These are phyloP conservation scores for Circinella minor DNA, from an alignment of 371 early-diverging fungal species.

Conservation along the genomic window DNA sequence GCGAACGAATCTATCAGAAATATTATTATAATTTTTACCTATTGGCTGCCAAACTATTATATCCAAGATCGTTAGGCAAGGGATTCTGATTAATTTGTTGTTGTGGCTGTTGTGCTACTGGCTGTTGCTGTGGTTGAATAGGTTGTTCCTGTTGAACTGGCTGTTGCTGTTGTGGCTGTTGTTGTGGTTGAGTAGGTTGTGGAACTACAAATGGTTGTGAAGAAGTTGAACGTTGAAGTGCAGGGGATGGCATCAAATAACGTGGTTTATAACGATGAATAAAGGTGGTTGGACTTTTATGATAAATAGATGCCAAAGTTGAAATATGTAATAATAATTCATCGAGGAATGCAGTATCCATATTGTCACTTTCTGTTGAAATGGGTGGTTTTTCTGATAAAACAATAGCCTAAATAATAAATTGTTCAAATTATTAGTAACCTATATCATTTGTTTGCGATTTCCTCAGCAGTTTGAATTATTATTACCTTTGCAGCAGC, in stretches of 20 bases:
- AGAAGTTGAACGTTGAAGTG: constrained; percentile 37
- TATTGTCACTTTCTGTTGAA: constrained; percentile 83
- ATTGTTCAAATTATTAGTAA: too few relatives aligned
- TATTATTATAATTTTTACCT: constrained; percentile 15
- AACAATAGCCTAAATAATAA: constrained; percentile 60
- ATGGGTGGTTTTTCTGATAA: constrained; percentile 94
- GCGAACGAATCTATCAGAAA: too few relatives aligned
- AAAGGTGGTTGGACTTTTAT: constrained; percentile 86
- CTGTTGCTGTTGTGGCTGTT: constrained; percentile 17
- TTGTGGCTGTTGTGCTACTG: constrained; percentile 2
- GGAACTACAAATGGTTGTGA: constrained; percentile 13
- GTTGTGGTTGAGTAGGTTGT: constrained; percentile 22
- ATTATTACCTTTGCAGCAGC: constrained; percentile 61
- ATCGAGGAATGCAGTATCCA: constrained; percentile 81
- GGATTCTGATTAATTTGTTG: constrained; percentile 7
- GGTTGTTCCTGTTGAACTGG: constrained; percentile 2
- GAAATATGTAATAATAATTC: constrained; percentile 89
- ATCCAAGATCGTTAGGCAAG: constrained; percentile 25
- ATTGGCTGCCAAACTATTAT: constrained; percentile 28
- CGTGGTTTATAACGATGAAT: constrained; percentile 69
- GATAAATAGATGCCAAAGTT: constrained; percentile 91
- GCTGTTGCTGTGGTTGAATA: constrained; percentile 11
- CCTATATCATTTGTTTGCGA: too few relatives aligned
- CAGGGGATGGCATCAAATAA: constrained; percentile 60
- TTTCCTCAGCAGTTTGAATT: too few relatives aligned